These are phyloP conservation scores for Emmonsiellopsis sp. DNA, from an alignment of 2,329 filamentous ascomycete species.

Conservation along the genomic window DNA sequence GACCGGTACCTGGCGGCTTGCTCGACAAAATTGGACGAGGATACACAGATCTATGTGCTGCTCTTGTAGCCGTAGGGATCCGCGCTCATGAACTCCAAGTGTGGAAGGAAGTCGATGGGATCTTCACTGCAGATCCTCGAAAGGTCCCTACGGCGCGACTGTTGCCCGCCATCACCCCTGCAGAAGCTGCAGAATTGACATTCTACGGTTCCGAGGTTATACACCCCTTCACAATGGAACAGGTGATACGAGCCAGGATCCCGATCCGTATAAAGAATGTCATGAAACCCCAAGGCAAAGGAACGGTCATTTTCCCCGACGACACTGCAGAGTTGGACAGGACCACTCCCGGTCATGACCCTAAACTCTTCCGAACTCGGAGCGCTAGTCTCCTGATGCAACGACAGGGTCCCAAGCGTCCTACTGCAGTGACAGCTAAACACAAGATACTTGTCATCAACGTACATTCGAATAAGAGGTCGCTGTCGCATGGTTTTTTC, in stretches of 20 bases:
- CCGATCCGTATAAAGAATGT: slow-evolving; percentile 63
- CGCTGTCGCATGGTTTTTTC: slow-evolving; percentile 91
- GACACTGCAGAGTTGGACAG: slow-evolving; percentile 43
- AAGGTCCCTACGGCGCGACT: slow-evolving; percentile 90
- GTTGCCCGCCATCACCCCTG: slow-evolving; percentile 80
- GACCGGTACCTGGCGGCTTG: slow-evolving; percentile 80
- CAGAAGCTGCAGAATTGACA: slow-evolving; percentile 91
- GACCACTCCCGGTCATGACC: slow-evolving; percentile 47
- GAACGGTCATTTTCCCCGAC: slow-evolving; percentile 68
- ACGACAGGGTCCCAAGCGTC: slow-evolving; percentile 58
- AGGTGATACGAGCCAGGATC: slow-evolving; percentile 59
- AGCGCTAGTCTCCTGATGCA: slow-evolving; percentile 39
- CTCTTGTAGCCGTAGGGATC: slow-evolving; percentile 82
- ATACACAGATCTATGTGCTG: slow-evolving; percentile 93
- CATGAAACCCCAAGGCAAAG: slow-evolving; percentile 54
- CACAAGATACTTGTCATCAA: slow-evolving; percentile 95
- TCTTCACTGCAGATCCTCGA: slow-evolving; percentile 77
- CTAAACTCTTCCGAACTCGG: slow-evolving; percentile 42
- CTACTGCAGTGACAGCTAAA: slow-evolving; percentile 93
- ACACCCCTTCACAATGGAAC: slow-evolving; percentile 98
- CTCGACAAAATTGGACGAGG: slow-evolving; percentile 88
- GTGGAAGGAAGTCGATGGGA: slow-evolving; percentile 98
- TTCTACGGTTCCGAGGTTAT: slow-evolving; percentile 95
- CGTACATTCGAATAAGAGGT: slow-evolving; percentile 94
- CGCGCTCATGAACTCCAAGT: slow-evolving; percentile 83